Evolutionary conservation across 768 basidiomycete genomes (phyloP), one percentile per base, ranked within the genome.

Genomic region (Russula emetica): DNA sequence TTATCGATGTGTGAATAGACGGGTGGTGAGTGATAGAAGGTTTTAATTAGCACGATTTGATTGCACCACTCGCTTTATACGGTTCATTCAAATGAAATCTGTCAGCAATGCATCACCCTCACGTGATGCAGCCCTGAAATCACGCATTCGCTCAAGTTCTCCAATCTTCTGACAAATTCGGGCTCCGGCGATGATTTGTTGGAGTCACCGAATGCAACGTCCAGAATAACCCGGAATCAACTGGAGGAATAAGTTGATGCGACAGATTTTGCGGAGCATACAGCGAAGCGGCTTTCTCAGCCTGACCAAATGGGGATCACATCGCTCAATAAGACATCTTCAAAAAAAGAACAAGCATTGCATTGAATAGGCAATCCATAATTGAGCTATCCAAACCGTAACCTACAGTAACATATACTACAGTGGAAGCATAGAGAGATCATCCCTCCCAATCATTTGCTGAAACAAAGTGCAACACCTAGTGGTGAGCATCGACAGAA

Each of bases 401-500:
- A 34, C 10, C n/a, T n/a, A n/a, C n/a, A n/a, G n/a, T n/a, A 36
- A 36, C 36, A 36, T 1, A 0, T 36, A 36, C 34, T 13, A 36
- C 36, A 11, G 11, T 34, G 11, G 11, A 44, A n/a, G 1, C 5
- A 45, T 8, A 32, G 30, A 18, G 18, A 34, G 30, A 32, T 16
- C n/a, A 26, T 3, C 56, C 18, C 32, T 28, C 22, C 56, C 20
- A 49, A 40, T 60, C 64, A 40, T 68, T 66, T 68, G 64, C 64
- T 62, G 9, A 3, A 4, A 40, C 28, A 53, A 45, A 62, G 60
- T 44, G 24, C 20, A 9, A 8, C 50, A 49, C 42, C 65, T 0
- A 62, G 13, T 22, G 54, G 34, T 36, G 13, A 8, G 45, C n/a
- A 55, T 28, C 32, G 13, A 9, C 52, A 68, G 54, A 40, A 28